Evolutionary conservation across 441 rosid genomes (phyloP).

Genomic region (Pelargonium cotyledonis): DNA sequence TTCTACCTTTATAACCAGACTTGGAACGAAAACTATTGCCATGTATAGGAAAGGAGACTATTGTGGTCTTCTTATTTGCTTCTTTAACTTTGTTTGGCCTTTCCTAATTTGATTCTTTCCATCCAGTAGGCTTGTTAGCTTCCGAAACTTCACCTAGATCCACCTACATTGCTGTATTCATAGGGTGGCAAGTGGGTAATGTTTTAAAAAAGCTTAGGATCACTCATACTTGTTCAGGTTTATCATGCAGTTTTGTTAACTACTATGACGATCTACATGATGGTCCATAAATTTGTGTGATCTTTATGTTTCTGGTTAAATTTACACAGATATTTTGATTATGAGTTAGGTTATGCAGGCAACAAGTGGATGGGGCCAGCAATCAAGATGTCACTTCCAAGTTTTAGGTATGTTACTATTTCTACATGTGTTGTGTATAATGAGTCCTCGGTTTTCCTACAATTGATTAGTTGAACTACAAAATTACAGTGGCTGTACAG

Average conservation of each 20-base stretch:
- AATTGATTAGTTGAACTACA: slow-evolving; percentile 12
- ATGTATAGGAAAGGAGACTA: not conserved
- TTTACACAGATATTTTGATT: slow-evolving; percentile 9
- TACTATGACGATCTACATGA: no score
- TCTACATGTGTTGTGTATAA: not conserved
- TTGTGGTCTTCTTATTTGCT: not conserved
- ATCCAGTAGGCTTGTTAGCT: not conserved
- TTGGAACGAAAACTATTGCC: not conserved
- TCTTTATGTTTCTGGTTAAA: not conserved
- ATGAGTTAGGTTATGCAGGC: slow-evolving; percentile 15
- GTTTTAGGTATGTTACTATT: slow-evolving; percentile 56
- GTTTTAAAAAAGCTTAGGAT: not conserved
- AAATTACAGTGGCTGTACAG: slow-evolving; percentile 71
- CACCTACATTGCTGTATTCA: no score
- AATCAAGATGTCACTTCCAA: slow-evolving; percentile 75
- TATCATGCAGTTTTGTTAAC: no score
- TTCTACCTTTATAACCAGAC: no score
- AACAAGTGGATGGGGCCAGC: slow-evolving; percentile 61
- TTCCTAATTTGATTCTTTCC: not conserved
- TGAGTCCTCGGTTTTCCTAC: not conserved
- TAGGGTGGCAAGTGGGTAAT: no score
- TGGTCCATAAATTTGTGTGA: not conserved
- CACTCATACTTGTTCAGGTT: not conserved
- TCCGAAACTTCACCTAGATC: no score
- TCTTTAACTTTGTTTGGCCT: not conserved